Evolutionary conservation across 116 monocot genomes (phyloP).

Genomic region (Dioscorea cayenensis): DNA sequence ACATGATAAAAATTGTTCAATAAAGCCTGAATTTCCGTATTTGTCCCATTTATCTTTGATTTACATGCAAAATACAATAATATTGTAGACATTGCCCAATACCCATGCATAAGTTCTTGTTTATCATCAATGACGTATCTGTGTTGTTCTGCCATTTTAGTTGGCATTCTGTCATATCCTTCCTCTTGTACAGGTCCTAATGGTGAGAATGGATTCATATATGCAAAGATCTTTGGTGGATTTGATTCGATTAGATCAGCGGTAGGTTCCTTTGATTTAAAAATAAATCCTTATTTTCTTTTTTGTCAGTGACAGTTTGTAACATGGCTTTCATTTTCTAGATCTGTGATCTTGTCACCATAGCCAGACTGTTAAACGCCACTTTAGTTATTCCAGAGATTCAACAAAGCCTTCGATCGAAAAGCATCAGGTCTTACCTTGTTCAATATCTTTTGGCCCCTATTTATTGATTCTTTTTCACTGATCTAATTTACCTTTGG

Average conservation of each 20-base stretch:
- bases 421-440: conserved; percentile 73
- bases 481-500: not conserved
- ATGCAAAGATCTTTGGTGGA: conserved; percentile 90
- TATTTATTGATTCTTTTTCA: not conserved
- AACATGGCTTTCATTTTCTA: conserved; percentile 28
- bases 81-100: no score
- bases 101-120: no score
- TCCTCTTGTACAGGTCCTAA: conserved; percentile 42
- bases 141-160: not conserved
- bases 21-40: no score
- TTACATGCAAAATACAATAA: no score
- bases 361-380: conserved; percentile 85
- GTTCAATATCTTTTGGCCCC: not conserved
- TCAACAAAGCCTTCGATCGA: conserved; percentile 75
- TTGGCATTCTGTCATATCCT: not conserved
- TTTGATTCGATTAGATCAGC: conserved; percentile 89
- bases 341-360: conserved; percentile 92
- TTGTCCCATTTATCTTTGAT: no score
- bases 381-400: conserved; percentile 92
- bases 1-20: no score
- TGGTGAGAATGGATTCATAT: conserved; percentile 76
- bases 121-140: no score
- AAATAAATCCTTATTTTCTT: not conserved
- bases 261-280: conserved; percentile 31
- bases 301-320: conserved; percentile 3